Evolutionary conservation across 2,329 filamentous ascomycete species (phyloP).

Genomic region (Fusarium staphyleae): DNA sequence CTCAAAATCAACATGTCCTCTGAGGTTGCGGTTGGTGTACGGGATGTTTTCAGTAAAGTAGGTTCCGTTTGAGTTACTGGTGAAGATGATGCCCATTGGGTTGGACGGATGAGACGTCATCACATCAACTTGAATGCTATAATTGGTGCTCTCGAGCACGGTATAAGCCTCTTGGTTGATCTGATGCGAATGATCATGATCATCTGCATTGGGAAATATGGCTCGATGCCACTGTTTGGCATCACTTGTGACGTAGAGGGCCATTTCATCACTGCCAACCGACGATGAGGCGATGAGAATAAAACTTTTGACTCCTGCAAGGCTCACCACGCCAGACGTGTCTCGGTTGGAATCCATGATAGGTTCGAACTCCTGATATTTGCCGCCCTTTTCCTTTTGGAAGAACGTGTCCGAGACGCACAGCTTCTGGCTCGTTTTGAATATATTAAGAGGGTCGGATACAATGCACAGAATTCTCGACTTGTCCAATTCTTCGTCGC

Average conservation of each 20-base stretch:
- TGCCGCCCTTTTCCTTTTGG: conserved; percentile 52
- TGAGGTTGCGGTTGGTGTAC: conserved; percentile 83
- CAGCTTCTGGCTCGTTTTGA: conserved; percentile 77
- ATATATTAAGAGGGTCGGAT: conserved; percentile 72
- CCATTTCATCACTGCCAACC: conserved; percentile 84
- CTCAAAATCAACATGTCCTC: conserved; percentile 90
- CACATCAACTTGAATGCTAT: conserved; percentile 97
- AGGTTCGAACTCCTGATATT: conserved; percentile 73
- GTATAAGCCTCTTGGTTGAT: conserved; percentile 89
- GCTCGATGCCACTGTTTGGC: conserved; percentile 88
- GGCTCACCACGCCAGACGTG: conserved; percentile 79
- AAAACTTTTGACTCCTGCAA: conserved; percentile 86
- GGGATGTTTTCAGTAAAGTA: conserved; percentile 93
- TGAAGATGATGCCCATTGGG: conserved; percentile 88
- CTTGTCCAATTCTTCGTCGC: conserved; percentile 68
- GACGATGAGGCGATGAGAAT: conserved; percentile 84
- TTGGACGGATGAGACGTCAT: conserved; percentile 71
- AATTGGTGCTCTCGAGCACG: conserved; percentile 92
- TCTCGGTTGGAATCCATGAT: conserved; percentile 76
- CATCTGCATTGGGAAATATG: conserved; percentile 83
- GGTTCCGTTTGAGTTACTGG: conserved; percentile 96
- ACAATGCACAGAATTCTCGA: conserved; percentile 83
- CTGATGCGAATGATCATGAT: conserved; percentile 69
- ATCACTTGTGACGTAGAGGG: conserved; percentile 87
- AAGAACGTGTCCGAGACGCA: conserved; percentile 88